Base-by-base conservation (phyloP, 2,329 filamentous ascomycete species). In the Colletotrichum plurivorum region DNA sequence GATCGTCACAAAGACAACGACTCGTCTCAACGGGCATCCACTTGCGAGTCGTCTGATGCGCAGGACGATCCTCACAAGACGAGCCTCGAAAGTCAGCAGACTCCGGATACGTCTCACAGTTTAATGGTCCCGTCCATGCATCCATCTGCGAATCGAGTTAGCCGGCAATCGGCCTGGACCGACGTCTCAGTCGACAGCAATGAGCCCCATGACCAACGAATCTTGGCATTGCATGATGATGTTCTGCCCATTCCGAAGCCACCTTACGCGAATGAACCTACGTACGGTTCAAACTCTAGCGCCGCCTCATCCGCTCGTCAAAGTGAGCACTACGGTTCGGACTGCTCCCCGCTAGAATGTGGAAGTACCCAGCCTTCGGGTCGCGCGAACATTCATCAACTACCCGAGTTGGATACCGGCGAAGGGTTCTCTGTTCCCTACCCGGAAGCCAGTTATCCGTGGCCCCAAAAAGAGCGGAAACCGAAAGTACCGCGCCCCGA, bases 151-250 rank as follows among this genome's bases (percentile, higher is more conserved):
- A 81, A 88, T 67, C 82, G 87, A 45, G 77, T 79, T 20, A 90
- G 88, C 71, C 85, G 88, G 56, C 84, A 86, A 62, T 89, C 88
- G 2, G 80, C 83, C n/a, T 90, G 88, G 88, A 90, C 88, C 27
- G 88, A 90, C 73, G 85, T 87, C 69, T 88, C 88, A 0, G 79
- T 89, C 10, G 86, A 87, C 16, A 89, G 86, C 67, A 82, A 80
- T 20, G 85, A 87, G 36, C 79, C 79, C 45, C 79, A 78, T 6
- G 77, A 79, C 16, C 77, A 76, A 59, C 72, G 58, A 20, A 53
- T 55, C 3, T 69, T 69, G 13, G 39, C 52, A 18, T 56, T 65
- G 15, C 65, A 59, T 13, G 54, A 71, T 43, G 61, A 70, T 27
- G 59, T 52, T 9, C n/a, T 68, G 16, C 68, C 54, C 27, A 60